Base-by-base conservation (phyloP, 352 stramenopile genomes). In the Pilasporangium apinafurcum region DNA sequence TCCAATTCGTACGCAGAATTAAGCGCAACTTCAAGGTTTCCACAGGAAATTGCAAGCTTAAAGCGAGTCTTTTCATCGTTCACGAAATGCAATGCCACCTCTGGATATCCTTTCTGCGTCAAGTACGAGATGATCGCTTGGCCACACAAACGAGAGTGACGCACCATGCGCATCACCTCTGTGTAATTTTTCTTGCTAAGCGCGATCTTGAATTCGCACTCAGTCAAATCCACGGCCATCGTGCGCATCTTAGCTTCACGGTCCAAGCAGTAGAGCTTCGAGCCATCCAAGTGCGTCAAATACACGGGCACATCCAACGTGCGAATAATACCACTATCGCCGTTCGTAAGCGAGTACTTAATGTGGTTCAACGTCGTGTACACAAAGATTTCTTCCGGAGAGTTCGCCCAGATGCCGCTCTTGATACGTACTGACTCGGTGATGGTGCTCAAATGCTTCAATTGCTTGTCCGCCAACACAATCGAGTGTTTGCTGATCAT, bases 1-100 rank as follows among this genome's bases (percentile, higher is more conserved):
- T 97, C 86, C 17, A 98, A 68, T 54, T 98, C 84, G 58, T 97
- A 97, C 0, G 95, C 95, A 34, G 89, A 97, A 61, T 98, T 96
- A 69, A 98, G 88, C 24, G 96, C 96, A 28, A 98, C 94, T 62
- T 99, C 95, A 51, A 99, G 95, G 62, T 99, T 99, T 46, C 96
- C 96, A 55, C 97, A 99, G 31, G 95, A 97, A 48, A 99, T 94
- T 5, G 94, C 95, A 21, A 99, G 75, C 56, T 98, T 97, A 76
- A 99, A 99, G 24, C 95, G 79, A 36, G 96, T 98, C 64, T 96
- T 95, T 35, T 97, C 95, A 68, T 99, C 96, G 44, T 95, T 95
- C 26, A 99, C 97, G 72, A 99, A 99, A 76, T 99, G 96, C 34
- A 99, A 79, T 8, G 97, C 97, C 17, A 99, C 96, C 57, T 99